These are phyloP conservation scores for Oryza punctata DNA, from an alignment of 176 grass and related monocot genomes.

Conservation along the genomic window DNA sequence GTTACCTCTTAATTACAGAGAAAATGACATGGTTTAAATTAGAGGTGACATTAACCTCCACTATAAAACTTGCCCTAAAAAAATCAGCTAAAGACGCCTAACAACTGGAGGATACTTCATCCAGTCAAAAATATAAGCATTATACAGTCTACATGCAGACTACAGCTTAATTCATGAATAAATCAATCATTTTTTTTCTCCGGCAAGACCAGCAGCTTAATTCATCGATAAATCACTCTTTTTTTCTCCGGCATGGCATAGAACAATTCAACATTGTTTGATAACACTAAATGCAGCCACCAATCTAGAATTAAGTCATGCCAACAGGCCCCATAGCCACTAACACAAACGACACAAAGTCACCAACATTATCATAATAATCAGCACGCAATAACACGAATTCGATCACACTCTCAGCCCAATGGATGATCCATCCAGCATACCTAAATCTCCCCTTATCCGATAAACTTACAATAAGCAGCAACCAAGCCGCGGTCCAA, in stretches of 20 bases:
- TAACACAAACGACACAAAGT: neutral
- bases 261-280: neutral
- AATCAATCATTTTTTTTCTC: neutral
- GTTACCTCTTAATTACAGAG: too few species aligned
- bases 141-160: neutral
- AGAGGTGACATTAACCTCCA: too few species aligned
- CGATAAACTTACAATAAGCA: conserved; percentile 50
- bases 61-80: neutral
- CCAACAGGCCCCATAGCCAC: neutral
- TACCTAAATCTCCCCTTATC: conserved; percentile 21
- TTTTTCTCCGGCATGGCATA: neutral
- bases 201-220: neutral
- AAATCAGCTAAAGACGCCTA: neutral
- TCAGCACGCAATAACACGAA: conserved; percentile 10
- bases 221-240: neutral
- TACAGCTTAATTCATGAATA: neutral
- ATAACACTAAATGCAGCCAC: neutral
- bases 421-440: conserved; percentile 30
- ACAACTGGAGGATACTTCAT: neutral
- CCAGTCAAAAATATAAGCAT: neutral
- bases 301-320: neutral
- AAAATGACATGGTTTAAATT: too few species aligned
- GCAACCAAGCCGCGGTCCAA: neutral
- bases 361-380: neutral
- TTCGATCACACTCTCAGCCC: conserved; percentile 35